A percentile compares a stretch with the other conserved stretches of the same genome.
These are phyloP conservation scores for Umbelopsis ramanniana DNA, from an alignment of 192 early-diverging fungal species.

Conservation along the genomic window DNA sequence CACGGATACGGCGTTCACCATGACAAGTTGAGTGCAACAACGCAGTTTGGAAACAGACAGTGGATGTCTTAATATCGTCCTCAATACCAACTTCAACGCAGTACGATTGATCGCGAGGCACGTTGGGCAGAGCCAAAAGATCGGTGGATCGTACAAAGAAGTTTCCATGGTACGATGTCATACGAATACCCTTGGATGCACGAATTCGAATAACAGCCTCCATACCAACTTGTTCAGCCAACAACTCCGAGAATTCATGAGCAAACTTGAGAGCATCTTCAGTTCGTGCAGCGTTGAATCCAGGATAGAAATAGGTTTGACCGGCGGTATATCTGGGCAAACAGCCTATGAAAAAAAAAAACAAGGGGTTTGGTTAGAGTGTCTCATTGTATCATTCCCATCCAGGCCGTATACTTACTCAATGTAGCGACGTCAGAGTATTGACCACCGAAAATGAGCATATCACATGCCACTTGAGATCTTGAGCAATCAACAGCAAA, in stretches of 20 bases:
- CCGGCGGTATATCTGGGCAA: slow-evolving; percentile 89
- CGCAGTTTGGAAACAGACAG: slow-evolving; percentile 95
- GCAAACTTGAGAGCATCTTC: slow-evolving; percentile 87
- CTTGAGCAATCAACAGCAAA: slow-evolving; percentile 92
- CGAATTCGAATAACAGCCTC: slow-evolving; percentile 95
- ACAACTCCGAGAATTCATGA: slow-evolving; percentile 79
- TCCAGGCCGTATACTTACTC: slow-evolving; percentile 57
- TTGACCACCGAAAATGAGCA: slow-evolving; percentile 83
- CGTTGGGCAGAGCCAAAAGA: slow-evolving; percentile 88
- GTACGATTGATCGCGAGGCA: slow-evolving; percentile 90
- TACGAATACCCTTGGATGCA: slow-evolving; percentile 85
- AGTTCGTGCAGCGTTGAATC: slow-evolving; percentile 78
- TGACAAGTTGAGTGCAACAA: slow-evolving; percentile 86
- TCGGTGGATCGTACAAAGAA: slow-evolving; percentile 97
- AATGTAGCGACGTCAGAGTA: slow-evolving; percentile 91
- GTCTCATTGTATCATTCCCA: not conserved
- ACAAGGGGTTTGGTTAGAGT: not conserved
- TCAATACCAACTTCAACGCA: slow-evolving; percentile 81
- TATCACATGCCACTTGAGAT: slow-evolving; percentile 86
- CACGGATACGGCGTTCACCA: slow-evolving; percentile 93
- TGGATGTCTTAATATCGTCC: slow-evolving; percentile 72
- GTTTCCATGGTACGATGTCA: slow-evolving; percentile 94
- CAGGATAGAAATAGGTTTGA: slow-evolving; percentile 86
- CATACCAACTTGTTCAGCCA: slow-evolving; percentile 79
- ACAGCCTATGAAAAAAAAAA: slow-evolving; percentile 51